These are phyloP conservation scores for Shiraia sp. DNA, from an alignment of 2,329 filamentous ascomycete genomes.

Conservation along the genomic window DNA sequence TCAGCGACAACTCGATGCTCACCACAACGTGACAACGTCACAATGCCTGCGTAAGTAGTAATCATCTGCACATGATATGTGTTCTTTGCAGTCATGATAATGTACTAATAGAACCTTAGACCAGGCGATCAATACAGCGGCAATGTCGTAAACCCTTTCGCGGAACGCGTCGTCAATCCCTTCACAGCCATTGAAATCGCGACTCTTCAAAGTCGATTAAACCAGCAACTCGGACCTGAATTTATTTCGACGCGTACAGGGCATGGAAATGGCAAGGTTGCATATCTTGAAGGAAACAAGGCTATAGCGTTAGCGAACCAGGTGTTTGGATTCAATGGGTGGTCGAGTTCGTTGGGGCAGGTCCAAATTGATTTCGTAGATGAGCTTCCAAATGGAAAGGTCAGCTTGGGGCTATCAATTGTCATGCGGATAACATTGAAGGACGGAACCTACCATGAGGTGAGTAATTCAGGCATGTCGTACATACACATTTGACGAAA, in stretches of 20 bases:
- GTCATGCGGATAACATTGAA: constrained; percentile 87
- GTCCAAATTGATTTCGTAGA: constrained; percentile 95
- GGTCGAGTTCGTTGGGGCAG: constrained; percentile 94
- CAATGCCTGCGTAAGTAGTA: constrained; percentile 43
- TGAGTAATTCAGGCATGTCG: constrained; percentile 24
- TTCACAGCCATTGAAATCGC: constrained; percentile 92
- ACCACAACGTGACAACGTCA: constrained; percentile 21
- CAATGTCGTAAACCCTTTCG: constrained; percentile 73
- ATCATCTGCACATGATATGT: background rate
- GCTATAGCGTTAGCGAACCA: constrained; percentile 94
- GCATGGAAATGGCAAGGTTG: constrained; percentile 81
- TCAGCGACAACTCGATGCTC: constrained; percentile 29
- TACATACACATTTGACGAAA: constrained; percentile 8
- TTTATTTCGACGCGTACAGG: constrained; percentile 89
- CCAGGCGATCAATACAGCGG: constrained; percentile 45
- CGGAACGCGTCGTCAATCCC: constrained; percentile 73
- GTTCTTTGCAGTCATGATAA: background rate
- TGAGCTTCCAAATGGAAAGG: constrained; percentile 77
- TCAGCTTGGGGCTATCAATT: constrained; percentile 85
- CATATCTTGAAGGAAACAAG: constrained; percentile 96
- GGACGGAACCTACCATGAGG: constrained; percentile 94
- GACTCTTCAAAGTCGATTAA: constrained; percentile 80
- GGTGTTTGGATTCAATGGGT: constrained; percentile 95
- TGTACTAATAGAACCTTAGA: constrained; percentile 28
- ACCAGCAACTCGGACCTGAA: constrained; percentile 93